Base-by-base conservation (phyloP, 257 asterid species). In the Ligustrum vulgare region DNA sequence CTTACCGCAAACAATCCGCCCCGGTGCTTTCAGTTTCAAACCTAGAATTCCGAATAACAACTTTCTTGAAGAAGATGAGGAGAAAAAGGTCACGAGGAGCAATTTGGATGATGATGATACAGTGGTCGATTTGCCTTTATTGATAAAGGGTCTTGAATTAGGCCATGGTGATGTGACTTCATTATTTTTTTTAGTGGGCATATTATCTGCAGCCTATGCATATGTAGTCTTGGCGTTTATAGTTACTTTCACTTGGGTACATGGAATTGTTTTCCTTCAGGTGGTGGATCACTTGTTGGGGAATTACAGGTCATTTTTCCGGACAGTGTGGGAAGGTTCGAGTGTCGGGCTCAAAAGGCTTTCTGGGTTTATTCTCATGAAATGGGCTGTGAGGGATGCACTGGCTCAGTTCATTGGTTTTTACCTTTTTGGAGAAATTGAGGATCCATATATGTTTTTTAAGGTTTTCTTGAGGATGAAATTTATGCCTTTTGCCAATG, bases 341-440 rank as follows among this genome's bases (percentile, higher is more conserved):
- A 83, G 51, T 74, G 72, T 93, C 18, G 98, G 98, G 49, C 76
- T 91, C 64, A 87, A 86, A 82, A 89, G 96, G 89, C 74, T 93
- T 15, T 87, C 94, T 0, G 97, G 97, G 64, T 89, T 91, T 76
- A 84, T 90, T 31, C 81, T 93, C 79, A 89, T 93, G 96, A 89
- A 87, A 77, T 93, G 98, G 98, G 98, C 98, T 2, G 96, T 93
- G 35, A 89, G 89, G 83, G 97, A 93, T 73, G 96, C 97, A 0
- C 76, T 93, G 73, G 91, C 96, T 1, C 98, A 93, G 84, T 74
- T 93, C 36, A 79, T 88, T 83, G 96, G 93, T 5, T 82, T 86
- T 10, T 85, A 68, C 71, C 81, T 85, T 73, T 89, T 86, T 45
- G 88, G 90, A 28, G 91, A 83, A 72, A 82, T 86, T 45, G 87